Evolutionary conservation across 495 filamentous ascomycete genomes (phyloP), one percentile per base, ranked within the genome.

Genomic region (Friedmanniomyces endolithicus): DNA sequence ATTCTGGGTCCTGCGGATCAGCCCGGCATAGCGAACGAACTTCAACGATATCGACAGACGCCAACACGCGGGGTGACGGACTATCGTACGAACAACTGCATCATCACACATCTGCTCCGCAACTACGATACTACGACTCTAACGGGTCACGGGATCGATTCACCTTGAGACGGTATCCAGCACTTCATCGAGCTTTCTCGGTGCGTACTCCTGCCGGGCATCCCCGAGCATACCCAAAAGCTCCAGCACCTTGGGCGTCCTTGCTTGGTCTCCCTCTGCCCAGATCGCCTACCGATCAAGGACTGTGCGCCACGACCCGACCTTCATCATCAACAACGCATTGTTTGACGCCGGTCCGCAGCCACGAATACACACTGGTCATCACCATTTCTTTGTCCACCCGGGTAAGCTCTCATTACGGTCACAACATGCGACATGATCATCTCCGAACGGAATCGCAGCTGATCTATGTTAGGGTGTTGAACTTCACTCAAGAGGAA

Each of bases 391-490:
- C 45, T 54, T 58, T 47, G 40, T 47, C 27, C 19, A 2, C 20
- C 24, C 40, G 22, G 52, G 52, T 48, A 48, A 27, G 53, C 20
- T 4, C 12, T n/a, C 29, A 24, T 12, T 11, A 27, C 25, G n/a
- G n/a, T 48, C 20, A 27, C 7, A 16, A 24, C 12, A 39, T 29
- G 22, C 7, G 25, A 16, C 14, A 34, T 19, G 9, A n/a, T 37
- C 49, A 40, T 16, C 27, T 23, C 41, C 19, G 12, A 14, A 24
- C 27, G 11, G n/a, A 19, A 29, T 41, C 35, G 19, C 50, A 48
- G 45, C 49, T 58, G 34, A 58, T 49, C 48, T 40, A 20, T 29
- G 25, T 48, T 48, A n/a, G 47, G 57, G 43, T 35, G 19, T 37
- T 35, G 50, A 24, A 50, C 11, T 43, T 34, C 35, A n/a, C 14